Evolutionary conservation across 2,329 filamentous ascomycete species (phyloP), one percentile per base, ranked within the genome.

Genomic region (Verruconis gallopava): DNA sequence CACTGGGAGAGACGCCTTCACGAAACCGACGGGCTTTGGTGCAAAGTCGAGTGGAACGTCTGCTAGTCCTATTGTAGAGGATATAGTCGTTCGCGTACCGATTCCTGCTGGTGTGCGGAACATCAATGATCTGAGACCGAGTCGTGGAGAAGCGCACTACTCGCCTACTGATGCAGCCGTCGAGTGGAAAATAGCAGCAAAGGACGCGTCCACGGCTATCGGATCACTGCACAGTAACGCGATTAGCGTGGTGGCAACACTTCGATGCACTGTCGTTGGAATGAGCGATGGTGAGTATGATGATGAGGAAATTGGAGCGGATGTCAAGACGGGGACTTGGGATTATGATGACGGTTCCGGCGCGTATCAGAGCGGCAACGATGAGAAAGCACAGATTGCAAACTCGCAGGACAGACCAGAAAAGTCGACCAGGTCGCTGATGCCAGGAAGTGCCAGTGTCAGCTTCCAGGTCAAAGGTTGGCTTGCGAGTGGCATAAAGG

Each of bases 61-160:
- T 2, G 46, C 55, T 2, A 51, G 57, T 4, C 61, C 66, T 2
- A 55, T 54, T 0, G 57, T 95, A 18, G 85, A 94, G 52, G 83
- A 91, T 44, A 65, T 96, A 21, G 68, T 73, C 2, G 77, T 95
- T 19, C 78, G 77, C 2, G 73, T 95, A 5, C 86, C 88, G 1
- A 71, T 96, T 9, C 84, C 89, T 3, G 63, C 74, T 3, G 74
- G 77, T 19, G 85, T 95, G 39, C 77, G 85, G 44, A 94, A 86
- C 55, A 67, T 96, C 13, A 78, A 77, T 4, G 88, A 95, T 53
- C 72, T 95, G 42, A 75, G 85, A 43, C 75, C 86, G 2, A 83
- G 77, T 50, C 78, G 77, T 49, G 89, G 88, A 25, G 89, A 96
- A 50, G 86, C 85, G 2, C 77, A 73, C 44, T 95, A 86, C 63